Evolutionary conservation across 768 basidiomycete genomes (phyloP).

Genomic region (Lentinula edodes): DNA sequence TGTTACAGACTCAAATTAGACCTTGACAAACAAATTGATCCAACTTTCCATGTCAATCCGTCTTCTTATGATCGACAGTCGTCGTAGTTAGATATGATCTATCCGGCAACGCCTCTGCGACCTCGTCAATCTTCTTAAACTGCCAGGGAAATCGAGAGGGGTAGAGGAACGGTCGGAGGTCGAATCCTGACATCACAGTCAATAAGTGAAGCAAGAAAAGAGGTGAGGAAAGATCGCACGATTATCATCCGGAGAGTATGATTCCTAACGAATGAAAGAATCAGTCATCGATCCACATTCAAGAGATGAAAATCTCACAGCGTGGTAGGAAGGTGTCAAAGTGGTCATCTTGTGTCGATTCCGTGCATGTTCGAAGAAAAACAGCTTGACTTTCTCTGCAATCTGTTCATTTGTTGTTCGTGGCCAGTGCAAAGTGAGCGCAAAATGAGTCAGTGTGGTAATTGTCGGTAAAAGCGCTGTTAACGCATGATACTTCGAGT

Average conservation of each 20-base stretch:
- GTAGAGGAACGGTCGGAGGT: slow-evolving; percentile 94
- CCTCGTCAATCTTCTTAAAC: slow-evolving; percentile 90
- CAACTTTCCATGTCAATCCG: slow-evolving; percentile 26
- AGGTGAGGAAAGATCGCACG: slow-evolving; percentile 41
- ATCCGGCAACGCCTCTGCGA: slow-evolving; percentile 73
- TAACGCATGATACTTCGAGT: too few species aligned
- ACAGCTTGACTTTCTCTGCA: slow-evolving; percentile 94
- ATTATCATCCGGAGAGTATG: slow-evolving; percentile 96
- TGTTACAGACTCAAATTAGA: too few species aligned
- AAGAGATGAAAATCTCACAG: slow-evolving; percentile 36
- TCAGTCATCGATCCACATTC: not conserved
- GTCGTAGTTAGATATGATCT: slow-evolving; percentile 36
- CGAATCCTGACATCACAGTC: slow-evolving; percentile 60
- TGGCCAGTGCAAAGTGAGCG: not conserved
- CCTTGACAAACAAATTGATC: not conserved
- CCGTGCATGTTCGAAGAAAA: slow-evolving; percentile 95
- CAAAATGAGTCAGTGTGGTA: not conserved
- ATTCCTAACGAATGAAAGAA: slow-evolving; percentile 51
- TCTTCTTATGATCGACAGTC: slow-evolving; percentile 37
- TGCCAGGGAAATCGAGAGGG: slow-evolving; percentile 95
- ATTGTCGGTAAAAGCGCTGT: not conserved
- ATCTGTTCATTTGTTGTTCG: slow-evolving; percentile 46
- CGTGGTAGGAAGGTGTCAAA: slow-evolving; percentile 89
- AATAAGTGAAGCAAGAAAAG: not conserved
- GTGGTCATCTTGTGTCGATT: slow-evolving; percentile 99